These are phyloP conservation scores for Yarrowia osloensis DNA, from an alignment of 805 yeast species.

Conservation along the genomic window DNA sequence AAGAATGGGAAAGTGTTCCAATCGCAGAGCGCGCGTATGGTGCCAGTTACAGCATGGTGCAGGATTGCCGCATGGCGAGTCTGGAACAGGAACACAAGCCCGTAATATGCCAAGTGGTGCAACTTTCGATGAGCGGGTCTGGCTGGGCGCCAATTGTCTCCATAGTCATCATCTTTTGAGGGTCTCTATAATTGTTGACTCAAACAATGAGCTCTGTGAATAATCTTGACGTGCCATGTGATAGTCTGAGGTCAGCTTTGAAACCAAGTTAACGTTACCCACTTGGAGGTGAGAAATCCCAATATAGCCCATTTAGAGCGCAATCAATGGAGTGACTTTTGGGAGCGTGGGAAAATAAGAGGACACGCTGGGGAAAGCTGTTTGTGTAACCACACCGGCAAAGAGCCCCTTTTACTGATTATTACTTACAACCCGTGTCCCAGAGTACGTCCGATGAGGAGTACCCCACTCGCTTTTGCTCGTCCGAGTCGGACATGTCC, in stretches of 20 bases:
- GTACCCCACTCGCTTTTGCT: background rate
- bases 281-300: background rate
- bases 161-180: background rate
- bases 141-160: background rate
- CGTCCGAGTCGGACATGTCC: constrained; percentile 29
- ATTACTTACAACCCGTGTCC: constrained; percentile 1
- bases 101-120: constrained; percentile 1
- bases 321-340: background rate
- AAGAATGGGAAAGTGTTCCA: background rate
- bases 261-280: background rate
- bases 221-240: constrained; percentile 7
- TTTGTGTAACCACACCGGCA: no score
- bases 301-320: constrained; percentile 13
- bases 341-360: no score
- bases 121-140: background rate
- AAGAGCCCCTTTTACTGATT: background rate
- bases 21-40: constrained; percentile 3
- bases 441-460: background rate
- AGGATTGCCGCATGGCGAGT: background rate
- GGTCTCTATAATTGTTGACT: no score
- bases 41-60: constrained; percentile 8
- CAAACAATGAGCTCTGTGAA: no score
- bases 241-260: background rate
- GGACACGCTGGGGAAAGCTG: no score
- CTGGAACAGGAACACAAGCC: background rate